Conservation (phyloP, 352 stramenopile species). For the Globisporangium canariense region DNA sequence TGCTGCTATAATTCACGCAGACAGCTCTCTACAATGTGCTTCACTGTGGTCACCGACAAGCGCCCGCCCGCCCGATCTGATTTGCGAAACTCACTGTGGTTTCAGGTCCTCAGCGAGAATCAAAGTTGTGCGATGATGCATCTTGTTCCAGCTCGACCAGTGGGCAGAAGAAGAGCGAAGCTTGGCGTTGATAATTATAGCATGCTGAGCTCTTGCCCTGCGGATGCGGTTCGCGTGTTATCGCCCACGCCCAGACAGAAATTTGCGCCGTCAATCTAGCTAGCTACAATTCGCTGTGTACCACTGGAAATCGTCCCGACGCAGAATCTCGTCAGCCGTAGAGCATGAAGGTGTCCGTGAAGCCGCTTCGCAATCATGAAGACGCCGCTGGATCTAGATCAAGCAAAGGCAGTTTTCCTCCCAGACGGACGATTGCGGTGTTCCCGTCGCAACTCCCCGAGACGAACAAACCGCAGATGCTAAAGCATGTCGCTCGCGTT, state of each 20-base stretch:
- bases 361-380: neutral
- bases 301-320: neutral
- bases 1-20: too few species aligned
- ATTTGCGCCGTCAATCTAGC: neutral
- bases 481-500: neutral
- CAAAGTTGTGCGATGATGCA: neutral
- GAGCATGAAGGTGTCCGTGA: constrained; percentile 1
- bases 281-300: neutral
- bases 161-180: neutral
- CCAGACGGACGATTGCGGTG: neutral
- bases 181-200: neutral
- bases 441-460: neutral
- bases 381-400: neutral
- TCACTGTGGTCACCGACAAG: too few species aligned
- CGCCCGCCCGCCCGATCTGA: neutral
- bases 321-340: neutral
- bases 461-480: neutral
- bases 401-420: neutral
- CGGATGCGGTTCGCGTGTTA: neutral
- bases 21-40: too few species aligned
- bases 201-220: neutral
- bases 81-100: neutral
- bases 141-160: neutral
- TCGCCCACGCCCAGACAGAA: neutral
- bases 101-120: neutral